These are phyloP conservation scores for Cyclanthera cordifolia DNA, from an alignment of 306 rosid genomes.

Conservation along the genomic window DNA sequence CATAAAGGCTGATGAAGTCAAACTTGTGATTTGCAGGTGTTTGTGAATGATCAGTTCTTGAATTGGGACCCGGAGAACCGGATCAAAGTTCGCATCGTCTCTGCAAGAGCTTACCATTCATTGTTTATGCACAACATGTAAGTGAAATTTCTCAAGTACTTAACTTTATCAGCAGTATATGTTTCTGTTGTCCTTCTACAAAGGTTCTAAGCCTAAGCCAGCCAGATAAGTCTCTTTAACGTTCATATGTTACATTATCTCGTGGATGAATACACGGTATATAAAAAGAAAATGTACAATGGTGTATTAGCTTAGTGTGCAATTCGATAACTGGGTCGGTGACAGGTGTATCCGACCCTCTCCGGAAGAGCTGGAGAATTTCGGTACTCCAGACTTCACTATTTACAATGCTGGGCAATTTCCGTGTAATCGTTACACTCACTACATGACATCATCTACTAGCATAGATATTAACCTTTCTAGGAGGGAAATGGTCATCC, in stretches of 20 bases:
- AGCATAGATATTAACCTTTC: constrained; percentile 76
- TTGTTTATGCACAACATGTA: constrained; percentile 97
- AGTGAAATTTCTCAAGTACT: constrained; percentile 23
- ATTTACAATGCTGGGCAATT: constrained; percentile 90
- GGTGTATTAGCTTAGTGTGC: constrained; percentile 15
- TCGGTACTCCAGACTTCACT: constrained; percentile 91
- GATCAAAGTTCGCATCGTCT: constrained; percentile 76
- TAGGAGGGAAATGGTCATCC: constrained; percentile 91
- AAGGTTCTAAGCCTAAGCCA: constrained; percentile 12
- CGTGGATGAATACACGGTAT: constrained; percentile 1
- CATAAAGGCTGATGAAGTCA: background rate
- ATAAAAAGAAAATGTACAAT: constrained; percentile 1
- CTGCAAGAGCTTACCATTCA: constrained; percentile 96
- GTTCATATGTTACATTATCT: constrained; percentile 8
- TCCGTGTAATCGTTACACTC: constrained; percentile 90
- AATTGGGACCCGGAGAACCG: constrained; percentile 78
- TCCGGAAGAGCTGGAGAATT: constrained; percentile 76
- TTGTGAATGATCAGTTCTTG: constrained; percentile 78
- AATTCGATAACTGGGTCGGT: constrained; percentile 19
- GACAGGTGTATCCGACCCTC: constrained; percentile 92
- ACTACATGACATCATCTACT: constrained; percentile 93
- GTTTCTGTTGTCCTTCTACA: constrained; percentile 14
- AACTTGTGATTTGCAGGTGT: constrained; percentile 38
- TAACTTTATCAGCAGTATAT: constrained; percentile 11
- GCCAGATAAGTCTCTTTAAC: constrained; percentile 6